These are phyloP conservation scores for Picochlorum costavermella DNA, from an alignment of 139 green algal species.

Conservation along the genomic window DNA sequence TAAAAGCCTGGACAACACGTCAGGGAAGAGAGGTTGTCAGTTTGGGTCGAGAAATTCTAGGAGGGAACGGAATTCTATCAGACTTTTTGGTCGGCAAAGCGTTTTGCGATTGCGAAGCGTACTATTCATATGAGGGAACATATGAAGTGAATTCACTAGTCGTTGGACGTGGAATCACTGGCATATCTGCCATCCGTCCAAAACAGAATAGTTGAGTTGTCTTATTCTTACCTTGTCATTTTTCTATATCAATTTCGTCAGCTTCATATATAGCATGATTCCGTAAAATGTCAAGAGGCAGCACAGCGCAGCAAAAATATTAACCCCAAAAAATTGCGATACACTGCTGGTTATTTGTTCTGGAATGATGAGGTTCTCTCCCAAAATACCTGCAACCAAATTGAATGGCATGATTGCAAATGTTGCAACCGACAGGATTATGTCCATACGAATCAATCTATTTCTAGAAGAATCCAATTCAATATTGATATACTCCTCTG, in stretches of 20 bases:
- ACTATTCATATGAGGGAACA: constrained; percentile 78
- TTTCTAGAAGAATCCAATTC: constrained; percentile 47
- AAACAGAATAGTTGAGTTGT: constrained; percentile 25
- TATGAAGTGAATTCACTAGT: constrained; percentile 93
- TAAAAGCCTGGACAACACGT: constrained; percentile 86
- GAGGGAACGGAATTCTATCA: constrained; percentile 83
- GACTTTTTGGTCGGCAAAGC: constrained; percentile 88
- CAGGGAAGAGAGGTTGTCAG: constrained; percentile 49
- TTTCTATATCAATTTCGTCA: constrained; percentile 33
- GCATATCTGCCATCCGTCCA: constrained; percentile 55
- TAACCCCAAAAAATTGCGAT: constrained; percentile 39
- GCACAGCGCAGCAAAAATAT: constrained; percentile 23
- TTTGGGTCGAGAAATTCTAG: constrained; percentile 82
- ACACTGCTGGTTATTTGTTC: constrained; percentile 41
- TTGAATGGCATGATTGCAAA: constrained; percentile 57
- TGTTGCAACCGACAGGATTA: constrained; percentile 55
- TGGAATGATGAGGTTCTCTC: constrained; percentile 78
- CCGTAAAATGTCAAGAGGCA: constrained; percentile 37
- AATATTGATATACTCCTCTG: constrained; percentile 62
- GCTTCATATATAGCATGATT: constrained; percentile 45
- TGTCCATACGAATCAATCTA: constrained; percentile 55
- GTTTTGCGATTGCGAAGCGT: constrained; percentile 75
- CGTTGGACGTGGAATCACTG: constrained; percentile 70
- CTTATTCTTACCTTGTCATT: constrained; percentile 1
- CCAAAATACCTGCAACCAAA: constrained; percentile 62